phyloP scores from a whole-genome alignment of 2,329 filamentous ascomycete genomes.

The Aureobasidium sp. region DNA sequence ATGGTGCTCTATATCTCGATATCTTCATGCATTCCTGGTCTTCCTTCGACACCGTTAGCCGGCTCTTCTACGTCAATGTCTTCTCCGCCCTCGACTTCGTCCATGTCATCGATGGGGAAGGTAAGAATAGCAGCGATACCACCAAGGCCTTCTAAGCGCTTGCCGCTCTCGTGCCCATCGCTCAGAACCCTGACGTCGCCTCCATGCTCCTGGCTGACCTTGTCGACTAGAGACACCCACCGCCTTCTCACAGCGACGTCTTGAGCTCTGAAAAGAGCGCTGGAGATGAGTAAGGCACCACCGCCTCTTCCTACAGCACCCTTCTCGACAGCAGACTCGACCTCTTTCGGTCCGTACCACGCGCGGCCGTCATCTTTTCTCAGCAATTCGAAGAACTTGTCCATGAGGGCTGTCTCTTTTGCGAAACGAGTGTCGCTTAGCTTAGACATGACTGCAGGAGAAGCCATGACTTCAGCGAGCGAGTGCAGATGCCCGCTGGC shows the following conservation, averaged over 20 bases:
- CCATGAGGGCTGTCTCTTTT: constrained; percentile 74
- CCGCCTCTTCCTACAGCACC: constrained; percentile 84
- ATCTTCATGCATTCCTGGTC: constrained; percentile 15
- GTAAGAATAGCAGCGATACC: constrained; percentile 89
- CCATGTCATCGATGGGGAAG: constrained; percentile 67
- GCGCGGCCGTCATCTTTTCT: constrained; percentile 79
- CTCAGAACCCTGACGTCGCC: constrained; percentile 86
- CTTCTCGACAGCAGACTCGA: constrained; percentile 72
- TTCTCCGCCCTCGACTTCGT: constrained; percentile 30
- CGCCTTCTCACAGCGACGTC: constrained; percentile 66
- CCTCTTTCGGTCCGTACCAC: constrained; percentile 81
- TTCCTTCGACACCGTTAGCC: constrained; percentile 17
- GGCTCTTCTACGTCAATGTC: constrained; percentile 15
- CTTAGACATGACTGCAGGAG: constrained; percentile 64
- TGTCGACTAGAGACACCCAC: constrained; percentile 81
- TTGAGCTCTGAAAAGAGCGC: constrained; percentile 76
- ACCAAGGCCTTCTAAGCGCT: constrained; percentile 71
- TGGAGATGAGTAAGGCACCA: constrained; percentile 77
- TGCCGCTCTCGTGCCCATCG: constrained; percentile 88
- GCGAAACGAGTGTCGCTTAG: constrained; percentile 85
- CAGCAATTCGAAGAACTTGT: constrained; percentile 69
- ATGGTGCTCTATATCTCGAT: constrained; percentile 15
- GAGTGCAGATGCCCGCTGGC: constrained; percentile 81
- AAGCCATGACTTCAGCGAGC: constrained; percentile 78
- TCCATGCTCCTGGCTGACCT: constrained; percentile 69